Percentiles rank a stretch among this genome's conserved stretches.
Conservation (phyloP, 371 early-diverging fungal genomes). For the Rhizomucor pusillus region DNA sequence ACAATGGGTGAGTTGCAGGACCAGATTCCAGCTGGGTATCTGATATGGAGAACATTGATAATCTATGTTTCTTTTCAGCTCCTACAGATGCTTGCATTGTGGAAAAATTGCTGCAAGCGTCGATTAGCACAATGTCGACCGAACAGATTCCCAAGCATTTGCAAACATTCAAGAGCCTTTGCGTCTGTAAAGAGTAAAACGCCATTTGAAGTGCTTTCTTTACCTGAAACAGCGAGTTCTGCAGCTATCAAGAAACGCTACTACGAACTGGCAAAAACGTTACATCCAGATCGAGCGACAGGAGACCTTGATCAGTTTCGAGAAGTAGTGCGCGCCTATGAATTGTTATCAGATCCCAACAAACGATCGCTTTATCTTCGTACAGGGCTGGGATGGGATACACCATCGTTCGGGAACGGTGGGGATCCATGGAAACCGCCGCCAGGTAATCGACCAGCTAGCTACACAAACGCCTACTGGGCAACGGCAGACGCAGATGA, state of each 20-base stretch:
- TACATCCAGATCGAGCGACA: slow-evolving; percentile 36
- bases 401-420: slow-evolving; percentile 6
- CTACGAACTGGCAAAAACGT: slow-evolving; percentile 36
- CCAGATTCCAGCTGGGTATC: too few species aligned
- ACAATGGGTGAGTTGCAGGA: too few species aligned
- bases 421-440: slow-evolving; percentile 12
- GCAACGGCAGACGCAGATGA: slow-evolving; percentile 9
- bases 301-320: slow-evolving; percentile 35
- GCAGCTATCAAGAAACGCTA: slow-evolving; percentile 37
- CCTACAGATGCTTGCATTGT: too few species aligned
- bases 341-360: slow-evolving; percentile 26
- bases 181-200: slow-evolving; percentile 6
- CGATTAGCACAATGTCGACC: too few species aligned
- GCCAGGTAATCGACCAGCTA: slow-evolving; percentile 17
- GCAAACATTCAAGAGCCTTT: too few species aligned
- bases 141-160: too few species aligned
- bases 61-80: too few species aligned
- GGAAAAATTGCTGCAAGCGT: too few species aligned
- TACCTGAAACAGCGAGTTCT: slow-evolving; percentile 20
- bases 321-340: slow-evolving; percentile 36
- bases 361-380: slow-evolving; percentile 19
- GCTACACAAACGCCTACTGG: slow-evolving; percentile 21
- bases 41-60: too few species aligned
- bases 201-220: slow-evolving; percentile 32
- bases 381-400: slow-evolving; percentile 33